phyloP scores from a whole-genome alignment of 1,139 yeast genomes.

The Hansenula lynferdii region DNA sequence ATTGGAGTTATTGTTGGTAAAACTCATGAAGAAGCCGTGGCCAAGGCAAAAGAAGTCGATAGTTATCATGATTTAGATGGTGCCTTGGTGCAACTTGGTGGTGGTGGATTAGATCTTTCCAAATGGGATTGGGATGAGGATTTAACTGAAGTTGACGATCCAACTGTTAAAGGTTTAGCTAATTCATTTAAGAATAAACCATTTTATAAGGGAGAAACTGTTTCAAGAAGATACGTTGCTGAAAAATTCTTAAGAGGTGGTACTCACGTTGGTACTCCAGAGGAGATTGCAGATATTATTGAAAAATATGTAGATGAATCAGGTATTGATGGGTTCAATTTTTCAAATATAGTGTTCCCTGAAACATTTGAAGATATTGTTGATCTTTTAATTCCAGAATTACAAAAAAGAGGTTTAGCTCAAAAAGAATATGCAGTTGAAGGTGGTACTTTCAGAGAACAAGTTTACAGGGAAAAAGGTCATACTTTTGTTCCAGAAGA shows the following conservation, averaged over 20 bases:
- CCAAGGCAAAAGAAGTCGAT: background rate
- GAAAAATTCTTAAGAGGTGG: constrained; percentile 16
- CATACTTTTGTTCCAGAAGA: background rate
- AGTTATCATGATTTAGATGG: background rate
- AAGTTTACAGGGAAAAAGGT: background rate
- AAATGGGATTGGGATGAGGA: constrained; percentile 24
- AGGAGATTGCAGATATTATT: constrained; percentile 13
- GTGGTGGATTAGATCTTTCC: constrained; percentile 19
- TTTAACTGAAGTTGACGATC: constrained; percentile 13
- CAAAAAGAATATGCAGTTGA: background rate
- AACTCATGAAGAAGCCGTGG: background rate
- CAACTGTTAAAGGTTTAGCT: constrained; percentile 19
- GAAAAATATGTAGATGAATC: constrained; percentile 29
- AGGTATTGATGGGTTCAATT: constrained; percentile 31
- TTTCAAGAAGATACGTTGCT: constrained; percentile 5
- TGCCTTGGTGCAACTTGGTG: too few relatives aligned
- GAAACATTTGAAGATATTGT: constrained; percentile 4
- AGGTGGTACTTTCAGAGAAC: background rate
- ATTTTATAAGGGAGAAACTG: background rate
- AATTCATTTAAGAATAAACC: constrained; percentile 17
- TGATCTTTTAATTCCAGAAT: background rate
- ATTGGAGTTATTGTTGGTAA: background rate
- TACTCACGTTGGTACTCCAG: constrained; percentile 11
- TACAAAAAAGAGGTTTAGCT: background rate
- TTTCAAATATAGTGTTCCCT: constrained; percentile 27